These are phyloP conservation scores for Pseudogymnoascus sp. DNA, from an alignment of 2,329 filamentous ascomycete genomes.

Conservation along the genomic window DNA sequence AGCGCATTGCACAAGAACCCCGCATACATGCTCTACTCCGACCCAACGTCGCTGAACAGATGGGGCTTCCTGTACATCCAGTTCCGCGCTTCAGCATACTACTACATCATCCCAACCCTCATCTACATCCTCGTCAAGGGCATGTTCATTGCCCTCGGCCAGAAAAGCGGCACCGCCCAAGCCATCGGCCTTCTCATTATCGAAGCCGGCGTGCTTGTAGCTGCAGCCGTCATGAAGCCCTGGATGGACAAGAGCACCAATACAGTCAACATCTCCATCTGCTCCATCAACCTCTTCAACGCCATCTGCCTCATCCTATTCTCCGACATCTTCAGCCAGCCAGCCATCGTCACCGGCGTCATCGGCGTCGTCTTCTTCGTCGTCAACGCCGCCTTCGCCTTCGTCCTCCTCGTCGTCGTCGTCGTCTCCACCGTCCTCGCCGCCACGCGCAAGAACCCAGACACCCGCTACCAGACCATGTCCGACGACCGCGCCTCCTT, in stretches of 20 bases:
- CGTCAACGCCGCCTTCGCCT: conserved; percentile 73
- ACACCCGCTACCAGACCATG: conserved; percentile 93
- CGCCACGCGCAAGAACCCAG: conserved; percentile 86
- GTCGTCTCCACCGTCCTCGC: conserved; percentile 70
- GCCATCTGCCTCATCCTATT: conserved; percentile 85
- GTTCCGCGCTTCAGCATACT: conserved; percentile 92
- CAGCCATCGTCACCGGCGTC: conserved; percentile 74
- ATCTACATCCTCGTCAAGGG: conserved; percentile 77
- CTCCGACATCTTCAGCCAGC: conserved; percentile 77
- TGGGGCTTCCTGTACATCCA: conserved; percentile 98
- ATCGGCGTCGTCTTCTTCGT: conserved; percentile 88
- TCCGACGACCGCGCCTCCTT: conserved; percentile 92
- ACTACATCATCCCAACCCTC: conserved; percentile 79
- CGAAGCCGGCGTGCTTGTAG: conserved; percentile 71
- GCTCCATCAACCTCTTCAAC: conserved; percentile 83
- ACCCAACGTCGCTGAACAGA: conserved; percentile 89
- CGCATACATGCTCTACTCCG: conserved; percentile 93
- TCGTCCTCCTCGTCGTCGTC: conserved; percentile 77
- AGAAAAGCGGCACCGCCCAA: conserved; percentile 64
- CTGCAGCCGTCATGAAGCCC: conserved; percentile 73
- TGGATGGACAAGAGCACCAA: conserved; percentile 99
- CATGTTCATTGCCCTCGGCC: conserved; percentile 79
- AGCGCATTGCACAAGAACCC: conserved; percentile 91
- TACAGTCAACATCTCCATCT: conserved; percentile 90
- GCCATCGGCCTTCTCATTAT: conserved; percentile 77